A percentile compares a stretch with the other conserved stretches of the same genome.
Evolutionary conservation across 2,329 filamentous ascomycete genomes (phyloP).

Genomic region (Aspergillus glaucus): DNA sequence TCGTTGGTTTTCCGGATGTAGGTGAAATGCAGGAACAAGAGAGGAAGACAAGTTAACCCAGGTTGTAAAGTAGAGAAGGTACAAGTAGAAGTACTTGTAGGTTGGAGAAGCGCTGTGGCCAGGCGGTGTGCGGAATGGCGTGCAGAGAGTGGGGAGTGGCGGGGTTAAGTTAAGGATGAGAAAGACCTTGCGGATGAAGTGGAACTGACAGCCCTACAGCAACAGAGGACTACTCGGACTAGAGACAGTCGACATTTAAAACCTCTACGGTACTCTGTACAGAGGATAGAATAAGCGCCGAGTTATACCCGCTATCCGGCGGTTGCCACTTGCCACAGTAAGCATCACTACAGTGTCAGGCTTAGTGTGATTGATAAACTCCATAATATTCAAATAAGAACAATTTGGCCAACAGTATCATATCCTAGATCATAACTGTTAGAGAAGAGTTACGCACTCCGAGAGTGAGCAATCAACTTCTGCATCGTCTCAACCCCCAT

Average conservation of each 20-base stretch:
- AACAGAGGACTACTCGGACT: too few species aligned
- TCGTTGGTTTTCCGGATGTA: background rate
- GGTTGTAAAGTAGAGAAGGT: background rate
- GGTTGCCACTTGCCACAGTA: too few species aligned
- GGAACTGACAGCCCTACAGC: too few species aligned
- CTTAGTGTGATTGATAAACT: too few species aligned
- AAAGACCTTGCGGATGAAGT: too few species aligned
- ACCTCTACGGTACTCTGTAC: too few species aligned
- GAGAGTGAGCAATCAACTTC: conserved; percentile 8
- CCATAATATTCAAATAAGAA: background rate
- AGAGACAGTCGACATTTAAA: too few species aligned
- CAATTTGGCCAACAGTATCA: background rate
- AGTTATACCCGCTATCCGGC: too few species aligned
- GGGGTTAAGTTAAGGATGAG: background rate
- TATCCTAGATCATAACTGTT: background rate
- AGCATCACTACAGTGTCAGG: too few species aligned
- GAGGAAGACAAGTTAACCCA: too few species aligned
- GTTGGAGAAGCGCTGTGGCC: conserved; percentile 9
- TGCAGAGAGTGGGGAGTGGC: conserved; percentile 1
- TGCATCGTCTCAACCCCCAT: conserved; percentile 32
- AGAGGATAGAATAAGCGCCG: too few species aligned
- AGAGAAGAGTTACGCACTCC: background rate
- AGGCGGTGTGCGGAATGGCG: conserved; percentile 7
- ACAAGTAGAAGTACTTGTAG: conserved; percentile 4
- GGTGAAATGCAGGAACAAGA: background rate